Base-by-base conservation (phyloP, 257 asterid genomes). In the Jacaranda mimosifolia region DNA sequence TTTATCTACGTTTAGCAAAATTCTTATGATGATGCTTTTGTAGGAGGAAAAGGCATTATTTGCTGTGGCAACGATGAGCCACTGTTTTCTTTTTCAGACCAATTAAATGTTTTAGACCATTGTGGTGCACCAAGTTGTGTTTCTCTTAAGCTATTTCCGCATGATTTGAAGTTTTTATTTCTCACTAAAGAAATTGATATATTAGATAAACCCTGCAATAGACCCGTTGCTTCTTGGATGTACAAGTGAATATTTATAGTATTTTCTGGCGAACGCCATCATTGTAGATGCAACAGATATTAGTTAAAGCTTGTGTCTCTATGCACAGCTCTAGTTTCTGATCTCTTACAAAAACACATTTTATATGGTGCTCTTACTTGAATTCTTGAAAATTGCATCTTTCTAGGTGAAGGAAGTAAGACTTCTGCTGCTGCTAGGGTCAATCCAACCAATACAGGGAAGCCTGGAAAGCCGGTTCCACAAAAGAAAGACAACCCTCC, bases 331-430 rank as follows among this genome's bases (percentile, higher is more conserved):
- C 13, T 72, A 14, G 71, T 80, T 63, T 77, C 64, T 19, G 15
- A 58, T 71, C 32, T 76, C 60, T 62, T 21, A 51, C 57, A 43
- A 15, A 13, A 43, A 11, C 26, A 48, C 51, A 46, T 78, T 55
- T 69, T 19, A 38, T 72, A 52, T 53, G 39, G 42, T 57, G 21
- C 36, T 12, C 68, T 58, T 60, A n/a, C 55, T 53, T 64, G 11
- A 42, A 55, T 49, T 64, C 55, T 48, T 60, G 55, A 51, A 66
- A 43, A 74, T 62, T 84, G 55, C 70, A 67, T 72, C 65, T 73
- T 65, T 76, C 77, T 82, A 94, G 99, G 88, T 83, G 98, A 90
- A 77, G 97, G 89, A 81, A 66, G 84, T 80, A 92, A 85, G 84
- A 36, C 81, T 3, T 51, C 88, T 66, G 83, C 84, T 75, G 77